Conservation (phyloP, 2,329 filamentous ascomycete species). For the Penicillium sumatraense region DNA sequence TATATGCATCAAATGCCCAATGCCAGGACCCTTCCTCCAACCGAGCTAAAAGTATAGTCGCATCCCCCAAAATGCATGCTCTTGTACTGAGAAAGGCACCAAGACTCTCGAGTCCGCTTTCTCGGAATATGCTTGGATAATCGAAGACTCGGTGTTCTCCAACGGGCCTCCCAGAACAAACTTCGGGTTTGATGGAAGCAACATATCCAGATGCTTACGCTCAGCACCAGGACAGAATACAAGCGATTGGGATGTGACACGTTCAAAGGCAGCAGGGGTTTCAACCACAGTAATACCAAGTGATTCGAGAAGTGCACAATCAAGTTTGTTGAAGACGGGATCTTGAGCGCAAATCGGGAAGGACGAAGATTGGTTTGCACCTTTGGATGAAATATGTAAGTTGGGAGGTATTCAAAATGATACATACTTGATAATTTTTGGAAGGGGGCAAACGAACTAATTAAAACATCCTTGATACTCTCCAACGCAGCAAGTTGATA, state of each 20-base stretch:
- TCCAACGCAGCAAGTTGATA: conserved; percentile 47
- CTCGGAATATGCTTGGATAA: conserved; percentile 25
- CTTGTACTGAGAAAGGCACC: conserved; percentile 35
- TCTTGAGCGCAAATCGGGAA: conserved; percentile 55
- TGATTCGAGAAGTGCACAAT: conserved; percentile 41
- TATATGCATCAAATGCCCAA: neutral
- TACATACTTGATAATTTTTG: neutral
- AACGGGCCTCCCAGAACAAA: conserved; percentile 62
- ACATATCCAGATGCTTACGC: conserved; percentile 56
- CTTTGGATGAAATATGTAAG: neutral
- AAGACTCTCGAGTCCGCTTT: conserved; percentile 29
- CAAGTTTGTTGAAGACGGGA: conserved; percentile 57
- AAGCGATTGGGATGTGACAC: conserved; percentile 56
- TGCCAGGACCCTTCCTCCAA: neutral
- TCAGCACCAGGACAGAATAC: conserved; percentile 66
- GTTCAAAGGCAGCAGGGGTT: conserved; percentile 58
- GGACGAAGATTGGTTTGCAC: neutral
- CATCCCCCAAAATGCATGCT: conserved; percentile 45
- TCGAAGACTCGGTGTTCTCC: conserved; percentile 35
- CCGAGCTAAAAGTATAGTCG: conserved; percentile 34
- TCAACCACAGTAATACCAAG: conserved; percentile 44
- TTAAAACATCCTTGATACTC: conserved; percentile 31
- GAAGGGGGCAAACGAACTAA: conserved; percentile 22
- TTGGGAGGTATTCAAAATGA: neutral
- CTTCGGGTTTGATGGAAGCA: conserved; percentile 55